Percentiles rank a stretch among this genome's conserved stretches.
Evolutionary conservation across 2,329 filamentous ascomycete genomes (phyloP).

Genomic region (Colletotrichum chrysophilum): DNA sequence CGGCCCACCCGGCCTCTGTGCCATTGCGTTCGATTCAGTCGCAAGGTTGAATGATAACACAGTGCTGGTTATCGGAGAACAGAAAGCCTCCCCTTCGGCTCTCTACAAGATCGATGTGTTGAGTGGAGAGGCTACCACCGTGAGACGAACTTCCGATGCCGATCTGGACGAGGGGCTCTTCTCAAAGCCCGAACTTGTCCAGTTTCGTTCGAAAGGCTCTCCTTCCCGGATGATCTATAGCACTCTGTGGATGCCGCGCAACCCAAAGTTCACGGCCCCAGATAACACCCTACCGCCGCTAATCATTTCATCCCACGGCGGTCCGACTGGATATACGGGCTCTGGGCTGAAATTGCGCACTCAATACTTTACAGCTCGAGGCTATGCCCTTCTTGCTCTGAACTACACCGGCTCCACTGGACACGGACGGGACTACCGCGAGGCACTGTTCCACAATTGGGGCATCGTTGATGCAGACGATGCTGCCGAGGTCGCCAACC

Average conservation of each 20-base stretch:
- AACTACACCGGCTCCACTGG: conserved; percentile 60
- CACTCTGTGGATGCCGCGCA: conserved; percentile 55
- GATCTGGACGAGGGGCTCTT: conserved; percentile 33
- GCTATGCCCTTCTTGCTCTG: conserved; percentile 54
- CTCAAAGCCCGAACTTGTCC: conserved; percentile 42
- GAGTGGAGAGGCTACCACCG: conserved; percentile 24
- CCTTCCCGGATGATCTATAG: conserved; percentile 42
- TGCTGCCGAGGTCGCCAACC: conserved; percentile 48
- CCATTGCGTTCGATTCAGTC: conserved; percentile 39
- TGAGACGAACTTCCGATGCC: conserved; percentile 40
- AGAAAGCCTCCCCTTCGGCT: conserved; percentile 31
- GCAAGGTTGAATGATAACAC: conserved; percentile 36
- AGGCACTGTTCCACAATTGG: conserved; percentile 54
- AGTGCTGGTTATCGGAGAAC: conserved; percentile 43
- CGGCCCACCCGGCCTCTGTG: conserved; percentile 23
- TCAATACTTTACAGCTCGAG: conserved; percentile 60
- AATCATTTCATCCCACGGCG: conserved; percentile 56
- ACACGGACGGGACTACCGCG: conserved; percentile 55
- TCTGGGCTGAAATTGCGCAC: conserved; percentile 47
- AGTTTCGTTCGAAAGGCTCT: conserved; percentile 27
- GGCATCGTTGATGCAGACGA: conserved; percentile 57
- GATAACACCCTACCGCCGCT: conserved; percentile 48
- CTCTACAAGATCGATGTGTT: conserved; percentile 39
- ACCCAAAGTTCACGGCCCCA: conserved; percentile 45
- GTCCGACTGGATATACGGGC: conserved; percentile 49